Percentiles rank a stretch among this genome's conserved stretches.
Conservation (phyloP, 78 protist species). For the Monosiga brevicollis region DNA sequence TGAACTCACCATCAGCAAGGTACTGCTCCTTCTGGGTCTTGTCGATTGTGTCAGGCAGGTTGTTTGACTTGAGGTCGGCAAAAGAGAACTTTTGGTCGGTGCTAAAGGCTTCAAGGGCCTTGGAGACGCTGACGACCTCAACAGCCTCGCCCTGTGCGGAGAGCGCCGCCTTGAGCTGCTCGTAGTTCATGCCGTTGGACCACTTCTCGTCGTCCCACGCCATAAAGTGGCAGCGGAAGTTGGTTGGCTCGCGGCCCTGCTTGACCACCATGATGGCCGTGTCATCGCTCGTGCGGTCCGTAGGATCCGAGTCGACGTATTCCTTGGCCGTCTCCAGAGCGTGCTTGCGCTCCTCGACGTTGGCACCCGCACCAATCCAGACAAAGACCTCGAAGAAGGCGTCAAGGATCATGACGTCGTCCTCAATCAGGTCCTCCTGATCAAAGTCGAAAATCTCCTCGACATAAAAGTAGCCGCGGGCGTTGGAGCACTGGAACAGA, state of each 20-base stretch:
- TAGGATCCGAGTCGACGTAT: neutral
- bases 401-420: constrained; percentile 43
- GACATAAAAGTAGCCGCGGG: constrained; percentile 22
- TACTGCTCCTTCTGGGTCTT: neutral
- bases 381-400: constrained; percentile 13
- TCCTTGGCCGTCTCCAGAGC: neutral
- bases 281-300: neutral
- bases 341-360: constrained; percentile 5
- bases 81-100: neutral
- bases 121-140: neutral
- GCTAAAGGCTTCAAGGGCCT: neutral
- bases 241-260: neutral
- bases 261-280: neutral
- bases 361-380: constrained; percentile 42
- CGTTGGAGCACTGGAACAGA: constrained; percentile 43
- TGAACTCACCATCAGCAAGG: neutral
- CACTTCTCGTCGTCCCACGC: constrained; percentile 1
- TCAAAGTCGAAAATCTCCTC: constrained; percentile 22
- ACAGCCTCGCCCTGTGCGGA: neutral
- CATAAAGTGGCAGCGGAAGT: neutral
- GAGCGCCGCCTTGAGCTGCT: constrained; percentile 1
- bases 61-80: neutral
- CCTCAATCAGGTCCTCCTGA: constrained; percentile 13
- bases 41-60: neutral
- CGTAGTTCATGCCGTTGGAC: neutral